phyloP scores from a whole-genome alignment of 1,284 basidiomycete species.

The Waitea zeae region DNA sequence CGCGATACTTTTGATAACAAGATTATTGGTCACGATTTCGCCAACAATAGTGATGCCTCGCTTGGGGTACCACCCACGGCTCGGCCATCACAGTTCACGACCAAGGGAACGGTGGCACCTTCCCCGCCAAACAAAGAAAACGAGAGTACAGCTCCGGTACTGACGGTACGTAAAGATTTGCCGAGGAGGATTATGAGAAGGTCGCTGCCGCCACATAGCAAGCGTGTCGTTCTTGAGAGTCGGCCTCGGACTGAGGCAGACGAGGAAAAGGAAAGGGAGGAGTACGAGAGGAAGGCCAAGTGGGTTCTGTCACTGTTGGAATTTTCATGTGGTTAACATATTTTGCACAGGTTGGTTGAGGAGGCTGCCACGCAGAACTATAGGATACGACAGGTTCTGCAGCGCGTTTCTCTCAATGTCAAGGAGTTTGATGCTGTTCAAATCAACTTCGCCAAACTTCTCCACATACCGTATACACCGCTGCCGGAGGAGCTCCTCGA shows the following conservation, averaged over 20 bases:
- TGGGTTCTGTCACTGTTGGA: conserved; percentile 16
- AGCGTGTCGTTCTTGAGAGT: too few relatives aligned
- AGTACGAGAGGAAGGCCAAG: conserved; percentile 45
- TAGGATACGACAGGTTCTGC: conserved; percentile 43
- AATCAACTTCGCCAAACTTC: conserved; percentile 23
- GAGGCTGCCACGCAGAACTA: conserved; percentile 40
- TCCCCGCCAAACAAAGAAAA: too few relatives aligned
- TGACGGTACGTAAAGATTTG: too few relatives aligned
- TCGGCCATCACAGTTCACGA: too few relatives aligned
- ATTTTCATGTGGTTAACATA: conserved; percentile 1
- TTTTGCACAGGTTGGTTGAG: conserved; percentile 31
- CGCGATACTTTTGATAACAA: too few relatives aligned
- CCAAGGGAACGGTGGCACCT: too few relatives aligned
- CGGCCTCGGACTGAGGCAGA: conserved; percentile 24
- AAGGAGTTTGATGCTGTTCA: conserved; percentile 48
- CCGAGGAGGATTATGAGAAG: too few relatives aligned
- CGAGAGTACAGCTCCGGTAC: too few relatives aligned
- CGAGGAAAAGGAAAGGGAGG: conserved; percentile 28
- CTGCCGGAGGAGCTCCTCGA: conserved; percentile 51
- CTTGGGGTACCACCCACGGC: too few relatives aligned
- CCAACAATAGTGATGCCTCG: too few relatives aligned
- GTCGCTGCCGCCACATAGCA: too few relatives aligned
- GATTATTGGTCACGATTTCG: too few relatives aligned
- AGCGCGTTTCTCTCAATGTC: conserved; percentile 38
- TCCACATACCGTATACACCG: conserved; percentile 25